These are phyloP conservation scores for Hsuehochloa calcarea DNA, from an alignment of 176 grass and related monocot genomes.

Conservation along the genomic window DNA sequence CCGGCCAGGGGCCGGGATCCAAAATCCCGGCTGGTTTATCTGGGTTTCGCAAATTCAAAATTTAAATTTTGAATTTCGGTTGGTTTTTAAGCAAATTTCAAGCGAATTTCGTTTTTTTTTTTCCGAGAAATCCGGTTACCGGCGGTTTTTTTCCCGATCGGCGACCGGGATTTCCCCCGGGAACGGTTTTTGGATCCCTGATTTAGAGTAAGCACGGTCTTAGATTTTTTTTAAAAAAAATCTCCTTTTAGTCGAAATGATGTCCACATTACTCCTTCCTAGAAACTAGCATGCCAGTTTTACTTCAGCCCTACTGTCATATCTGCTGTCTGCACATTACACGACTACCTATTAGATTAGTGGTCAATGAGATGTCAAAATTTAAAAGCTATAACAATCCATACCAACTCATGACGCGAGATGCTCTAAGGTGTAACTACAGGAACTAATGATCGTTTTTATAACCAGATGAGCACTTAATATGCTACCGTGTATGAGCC, in stretches of 20 bases:
- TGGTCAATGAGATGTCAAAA: not conserved
- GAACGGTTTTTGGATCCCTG: no score
- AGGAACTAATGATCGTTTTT: not conserved
- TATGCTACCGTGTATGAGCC: not conserved
- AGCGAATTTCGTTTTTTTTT: no score
- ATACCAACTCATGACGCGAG: not conserved
- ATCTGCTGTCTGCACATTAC: not conserved
- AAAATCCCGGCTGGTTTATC: no score
- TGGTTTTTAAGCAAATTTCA: no score
- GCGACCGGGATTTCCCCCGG: no score
- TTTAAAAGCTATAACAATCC: not conserved
- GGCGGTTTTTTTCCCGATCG: no score
- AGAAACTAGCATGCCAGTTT: not conserved
- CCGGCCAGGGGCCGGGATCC: no score
- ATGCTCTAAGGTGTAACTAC: not conserved
- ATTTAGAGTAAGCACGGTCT: not conserved
- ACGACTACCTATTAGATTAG: not conserved
- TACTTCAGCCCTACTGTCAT: not conserved
- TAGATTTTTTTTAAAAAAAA: not conserved
- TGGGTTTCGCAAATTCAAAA: no score
- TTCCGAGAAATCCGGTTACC: no score
- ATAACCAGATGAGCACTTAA: not conserved
- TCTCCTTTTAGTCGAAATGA: not conserved
- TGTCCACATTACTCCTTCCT: not conserved
- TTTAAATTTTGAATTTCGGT: no score